Conservation (phyloP, 2,329 filamentous ascomycete species). For the Ceratocystis smalleyi region DNA sequence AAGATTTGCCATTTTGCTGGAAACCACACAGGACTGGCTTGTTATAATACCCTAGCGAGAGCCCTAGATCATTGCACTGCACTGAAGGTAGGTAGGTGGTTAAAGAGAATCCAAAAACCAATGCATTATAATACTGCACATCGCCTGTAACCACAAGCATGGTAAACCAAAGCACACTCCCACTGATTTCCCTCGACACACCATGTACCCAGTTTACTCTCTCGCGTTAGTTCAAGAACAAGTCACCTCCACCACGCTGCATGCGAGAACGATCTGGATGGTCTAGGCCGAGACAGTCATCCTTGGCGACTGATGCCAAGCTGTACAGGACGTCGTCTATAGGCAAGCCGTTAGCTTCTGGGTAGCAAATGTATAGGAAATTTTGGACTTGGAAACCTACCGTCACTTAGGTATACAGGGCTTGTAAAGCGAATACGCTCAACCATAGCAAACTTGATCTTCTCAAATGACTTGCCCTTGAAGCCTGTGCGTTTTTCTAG, state of each 20-base stretch:
- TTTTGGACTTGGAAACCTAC: conserved; percentile 37
- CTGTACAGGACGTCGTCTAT: conserved; percentile 45
- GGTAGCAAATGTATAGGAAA: background rate
- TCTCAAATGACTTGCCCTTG: conserved; percentile 96
- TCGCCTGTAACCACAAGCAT: background rate
- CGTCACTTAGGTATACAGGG: conserved; percentile 72
- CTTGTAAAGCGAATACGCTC: conserved; percentile 57
- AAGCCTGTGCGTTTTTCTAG: conserved; percentile 82
- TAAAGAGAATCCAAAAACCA: background rate
- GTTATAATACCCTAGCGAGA: background rate
- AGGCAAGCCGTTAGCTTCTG: background rate
- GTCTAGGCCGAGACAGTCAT: conserved; percentile 50
- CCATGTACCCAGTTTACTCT: background rate
- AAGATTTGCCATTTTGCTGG: too few relatives aligned
- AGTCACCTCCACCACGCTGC: conserved; percentile 44
- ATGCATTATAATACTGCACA: background rate
- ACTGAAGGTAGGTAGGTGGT: too few relatives aligned
- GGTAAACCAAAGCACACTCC: background rate
- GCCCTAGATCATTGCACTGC: background rate
- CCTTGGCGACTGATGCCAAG: conserved; percentile 32
- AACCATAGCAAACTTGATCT: conserved; percentile 88
- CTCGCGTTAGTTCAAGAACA: conserved; percentile 33
- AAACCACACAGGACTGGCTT: background rate
- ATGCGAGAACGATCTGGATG: conserved; percentile 47
- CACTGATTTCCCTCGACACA: background rate